phyloP scores from a whole-genome alignment of 306 rosid genomes.

The Vachellia pachyceras region DNA sequence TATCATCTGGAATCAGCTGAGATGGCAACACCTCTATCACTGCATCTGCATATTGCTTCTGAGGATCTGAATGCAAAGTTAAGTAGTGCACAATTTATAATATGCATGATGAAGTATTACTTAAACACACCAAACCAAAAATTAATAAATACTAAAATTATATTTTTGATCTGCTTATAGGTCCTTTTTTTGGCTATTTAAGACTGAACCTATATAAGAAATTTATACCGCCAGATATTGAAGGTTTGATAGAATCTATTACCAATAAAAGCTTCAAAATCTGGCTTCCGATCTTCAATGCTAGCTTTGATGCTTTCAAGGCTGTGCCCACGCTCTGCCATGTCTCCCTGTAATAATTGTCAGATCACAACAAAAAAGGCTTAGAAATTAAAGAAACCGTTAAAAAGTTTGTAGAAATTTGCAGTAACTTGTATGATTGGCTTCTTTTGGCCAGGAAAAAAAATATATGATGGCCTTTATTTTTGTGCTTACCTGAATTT shows the following conservation, averaged over 20 bases:
- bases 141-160: not conserved
- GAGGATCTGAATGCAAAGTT: conserved; percentile 72
- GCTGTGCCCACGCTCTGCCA: conserved; percentile 99
- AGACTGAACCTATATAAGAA: not conserved
- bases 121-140: not conserved
- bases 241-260: conserved; percentile 26
- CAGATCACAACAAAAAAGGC: not conserved
- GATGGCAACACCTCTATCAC: conserved; percentile 98
- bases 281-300: conserved; percentile 95
- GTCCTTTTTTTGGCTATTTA: not conserved
- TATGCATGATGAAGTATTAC: not conserved
- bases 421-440: not conserved
- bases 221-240: not conserved
- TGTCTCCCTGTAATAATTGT: conserved; percentile 76
- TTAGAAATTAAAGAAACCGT: not conserved
- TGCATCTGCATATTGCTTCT: conserved; percentile 95
- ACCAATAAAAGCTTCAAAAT: conserved; percentile 96
- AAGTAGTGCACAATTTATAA: not conserved
- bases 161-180: not conserved
- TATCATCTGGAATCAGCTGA: conserved; percentile 77
- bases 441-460: too few species aligned
- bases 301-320: conserved; percentile 99
- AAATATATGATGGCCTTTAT: not conserved
- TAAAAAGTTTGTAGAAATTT: not conserved
- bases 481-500: conserved; percentile 75